Evolutionary conservation across 352 stramenopile genomes (phyloP), one percentile per base, ranked within the genome.

Genomic region (Saprolegnia parasitica): DNA sequence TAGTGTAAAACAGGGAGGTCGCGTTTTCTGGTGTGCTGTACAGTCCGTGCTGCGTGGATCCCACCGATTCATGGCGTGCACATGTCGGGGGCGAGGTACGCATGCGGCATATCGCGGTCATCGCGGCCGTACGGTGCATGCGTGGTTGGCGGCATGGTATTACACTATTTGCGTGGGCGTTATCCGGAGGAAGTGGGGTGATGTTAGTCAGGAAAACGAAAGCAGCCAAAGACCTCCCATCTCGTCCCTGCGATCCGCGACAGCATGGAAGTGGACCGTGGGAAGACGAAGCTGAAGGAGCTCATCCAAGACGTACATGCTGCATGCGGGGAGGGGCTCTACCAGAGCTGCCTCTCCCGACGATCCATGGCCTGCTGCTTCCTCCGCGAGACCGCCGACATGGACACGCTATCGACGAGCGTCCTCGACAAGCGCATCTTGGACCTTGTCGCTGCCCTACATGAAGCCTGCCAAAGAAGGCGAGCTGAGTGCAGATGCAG

Each of bases 351-450:
- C 37, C 40, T 65, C 11, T 65, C 56, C 13, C 56, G 39, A 32
- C 56, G 56, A 11, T 65, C 56, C 16, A 13, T 65, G 35, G 56
- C 56, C 18, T 65, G 56, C 24, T 65, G 56, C 56, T 65, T 65
- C 24, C 56, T 65, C 15, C 56, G 23, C 26, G 16, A 37, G 21
- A 20, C 20, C 55, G 55, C 29, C 29, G 29, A 35, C 29, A 63
- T 47, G 13, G 16, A 46, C 56, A 35, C 15, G 13, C 5, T 4
- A 18, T 65, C 6, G 24, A 26, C 18, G 39, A 65, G 18, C 24
- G 56, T n/a, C 5, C 24, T 65, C 37, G 23, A 40, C 35, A 49
- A 65, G 20, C 9, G 56, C 11, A 18, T 65, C 16, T 32, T 49
- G 6, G 32, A 9, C 9, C 42, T 65, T n/a, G 23, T 65, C 37